Evolutionary conservation across 345 rosid genomes (phyloP).

Genomic region (Aquilaria malaccensis): DNA sequence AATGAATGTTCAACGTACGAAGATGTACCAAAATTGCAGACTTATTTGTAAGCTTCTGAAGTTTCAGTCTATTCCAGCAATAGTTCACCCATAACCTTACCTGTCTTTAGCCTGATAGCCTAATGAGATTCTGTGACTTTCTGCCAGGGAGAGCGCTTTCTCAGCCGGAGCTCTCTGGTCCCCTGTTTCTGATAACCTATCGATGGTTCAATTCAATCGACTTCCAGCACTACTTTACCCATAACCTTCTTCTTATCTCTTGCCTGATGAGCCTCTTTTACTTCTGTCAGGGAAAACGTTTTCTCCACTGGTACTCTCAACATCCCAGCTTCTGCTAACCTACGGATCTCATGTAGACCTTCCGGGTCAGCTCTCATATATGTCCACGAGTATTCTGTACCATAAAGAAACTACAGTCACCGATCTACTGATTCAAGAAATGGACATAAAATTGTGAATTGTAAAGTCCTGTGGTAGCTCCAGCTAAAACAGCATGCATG

Average conservation of each 20-base stretch:
- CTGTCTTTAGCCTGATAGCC: neutral
- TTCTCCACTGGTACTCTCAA: conserved; percentile 78
- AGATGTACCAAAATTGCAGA: too few relatives aligned
- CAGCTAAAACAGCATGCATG: too few relatives aligned
- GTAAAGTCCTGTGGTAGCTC: too few relatives aligned
- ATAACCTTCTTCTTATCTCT: conserved; percentile 60
- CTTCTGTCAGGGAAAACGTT: conserved; percentile 64
- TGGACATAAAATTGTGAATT: neutral
- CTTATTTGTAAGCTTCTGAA: too few relatives aligned
- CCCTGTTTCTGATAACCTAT: too few relatives aligned
- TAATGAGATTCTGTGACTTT: too few relatives aligned
- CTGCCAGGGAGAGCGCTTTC: too few relatives aligned
- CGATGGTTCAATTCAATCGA: conserved; percentile 29
- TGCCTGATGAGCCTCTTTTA: conserved; percentile 80
- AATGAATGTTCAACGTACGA: too few relatives aligned
- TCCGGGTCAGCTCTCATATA: conserved; percentile 94
- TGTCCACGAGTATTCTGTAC: conserved; percentile 75
- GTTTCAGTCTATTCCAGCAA: too few relatives aligned
- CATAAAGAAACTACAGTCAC: neutral
- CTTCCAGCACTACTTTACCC: conserved; percentile 85
- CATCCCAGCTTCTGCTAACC: conserved; percentile 68
- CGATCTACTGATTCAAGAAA: neutral
- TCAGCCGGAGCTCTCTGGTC: too few relatives aligned
- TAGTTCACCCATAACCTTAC: neutral
- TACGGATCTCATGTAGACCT: conserved; percentile 66